These are phyloP conservation scores for Ganoderma resinaceum DNA, from an alignment of 1,284 basidiomycete species.

Conservation along the genomic window DNA sequence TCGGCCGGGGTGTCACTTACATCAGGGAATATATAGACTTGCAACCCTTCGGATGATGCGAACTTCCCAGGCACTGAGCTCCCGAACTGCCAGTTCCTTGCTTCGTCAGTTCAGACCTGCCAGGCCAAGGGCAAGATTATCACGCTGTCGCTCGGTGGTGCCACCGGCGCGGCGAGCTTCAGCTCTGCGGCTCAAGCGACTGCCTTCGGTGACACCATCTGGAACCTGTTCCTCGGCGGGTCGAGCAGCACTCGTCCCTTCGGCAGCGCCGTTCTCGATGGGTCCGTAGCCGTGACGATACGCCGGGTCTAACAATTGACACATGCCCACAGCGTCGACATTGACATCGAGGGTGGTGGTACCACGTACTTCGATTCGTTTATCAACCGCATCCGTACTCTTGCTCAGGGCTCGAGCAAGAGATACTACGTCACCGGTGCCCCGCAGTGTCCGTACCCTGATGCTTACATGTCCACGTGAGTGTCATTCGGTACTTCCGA, in stretches of 20 bases:
- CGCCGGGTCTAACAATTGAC: neutral
- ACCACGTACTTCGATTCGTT: constrained; percentile 59
- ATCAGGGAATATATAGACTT: constrained; percentile 46
- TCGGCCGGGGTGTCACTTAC: neutral
- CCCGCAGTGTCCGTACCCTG: constrained; percentile 72
- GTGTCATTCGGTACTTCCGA: neutral
- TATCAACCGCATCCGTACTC: constrained; percentile 56
- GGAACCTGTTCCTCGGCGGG: constrained; percentile 73
- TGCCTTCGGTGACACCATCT: constrained; percentile 63
- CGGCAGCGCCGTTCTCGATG: constrained; percentile 68
- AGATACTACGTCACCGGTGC: constrained; percentile 69
- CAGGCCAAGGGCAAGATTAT: constrained; percentile 71
- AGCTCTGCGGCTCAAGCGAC: constrained; percentile 57
- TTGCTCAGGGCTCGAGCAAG: constrained; percentile 57
- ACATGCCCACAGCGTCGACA: constrained; percentile 52
- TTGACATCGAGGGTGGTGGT: constrained; percentile 71
- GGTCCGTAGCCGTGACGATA: constrained; percentile 45
- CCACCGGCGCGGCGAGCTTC: constrained; percentile 59
- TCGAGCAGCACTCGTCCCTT: constrained; percentile 63
- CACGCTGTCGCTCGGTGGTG: constrained; percentile 70
- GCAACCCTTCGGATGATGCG: constrained; percentile 48
- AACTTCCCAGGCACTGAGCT: constrained; percentile 63
- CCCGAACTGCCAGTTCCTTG: constrained; percentile 61
- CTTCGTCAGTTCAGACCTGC: constrained; percentile 62
- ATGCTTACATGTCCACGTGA: constrained; percentile 57